phyloP scores from a whole-genome alignment of 768 basidiomycete genomes.

The Lactifluus volemus region DNA sequence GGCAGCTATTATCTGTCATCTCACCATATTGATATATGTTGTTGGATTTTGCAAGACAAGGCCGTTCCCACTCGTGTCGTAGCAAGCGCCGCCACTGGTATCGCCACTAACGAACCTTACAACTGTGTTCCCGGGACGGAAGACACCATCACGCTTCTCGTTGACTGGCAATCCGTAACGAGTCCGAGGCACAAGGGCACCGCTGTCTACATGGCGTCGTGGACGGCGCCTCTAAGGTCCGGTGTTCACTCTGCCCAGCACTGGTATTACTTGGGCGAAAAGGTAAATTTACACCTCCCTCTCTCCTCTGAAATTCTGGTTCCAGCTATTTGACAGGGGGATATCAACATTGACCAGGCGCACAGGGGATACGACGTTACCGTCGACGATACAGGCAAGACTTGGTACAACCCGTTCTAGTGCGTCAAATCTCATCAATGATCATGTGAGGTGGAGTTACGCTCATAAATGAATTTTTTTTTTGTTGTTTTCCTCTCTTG shows the following conservation, averaged over 20 bases:
- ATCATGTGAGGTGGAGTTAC: background rate
- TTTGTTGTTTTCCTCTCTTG: background rate
- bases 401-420: slow-evolving; percentile 90
- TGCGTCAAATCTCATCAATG: slow-evolving; percentile 31
- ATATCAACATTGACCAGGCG: slow-evolving; percentile 88
- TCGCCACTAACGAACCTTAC: slow-evolving; percentile 83
- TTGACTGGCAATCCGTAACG: slow-evolving; percentile 83
- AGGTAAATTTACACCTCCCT: slow-evolving; percentile 34
- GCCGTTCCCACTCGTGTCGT: slow-evolving; percentile 79
- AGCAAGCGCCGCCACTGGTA: slow-evolving; percentile 84
- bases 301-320: background rate
- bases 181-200: slow-evolving; percentile 74
- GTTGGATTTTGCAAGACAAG: slow-evolving; percentile 73
- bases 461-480: background rate
- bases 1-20: slow-evolving; percentile 89
- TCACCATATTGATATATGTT: slow-evolving; percentile 87
- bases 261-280: slow-evolving; percentile 94
- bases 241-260: slow-evolving; percentile 89
- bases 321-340: slow-evolving; percentile 46
- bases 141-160: slow-evolving; percentile 90
- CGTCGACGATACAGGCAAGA: slow-evolving; percentile 75
- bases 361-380: slow-evolving; percentile 91
- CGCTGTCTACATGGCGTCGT: slow-evolving; percentile 87
- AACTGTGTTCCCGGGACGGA: slow-evolving; percentile 82
- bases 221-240: slow-evolving; percentile 86